phyloP scores from a whole-genome alignment of 2,329 filamentous ascomycete species.

The Nemania abortiva region DNA sequence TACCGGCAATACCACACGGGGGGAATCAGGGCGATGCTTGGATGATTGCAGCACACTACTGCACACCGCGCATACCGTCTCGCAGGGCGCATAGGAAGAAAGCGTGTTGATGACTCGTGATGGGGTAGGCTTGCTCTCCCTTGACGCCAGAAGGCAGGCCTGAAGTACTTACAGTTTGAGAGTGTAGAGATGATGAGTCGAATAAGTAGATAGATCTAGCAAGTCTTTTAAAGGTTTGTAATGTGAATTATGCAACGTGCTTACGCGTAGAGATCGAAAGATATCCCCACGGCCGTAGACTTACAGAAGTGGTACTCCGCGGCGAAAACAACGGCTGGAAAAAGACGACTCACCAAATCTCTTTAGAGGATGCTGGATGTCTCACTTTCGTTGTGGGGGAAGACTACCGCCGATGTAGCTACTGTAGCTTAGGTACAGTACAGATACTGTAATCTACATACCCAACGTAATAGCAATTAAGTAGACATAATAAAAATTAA shows the following conservation, averaged over 20 bases:
- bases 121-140: not conserved
- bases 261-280: not conserved
- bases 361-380: not conserved
- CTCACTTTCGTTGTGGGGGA: not conserved
- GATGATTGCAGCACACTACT: slow-evolving; percentile 33
- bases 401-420: not conserved
- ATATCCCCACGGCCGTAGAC: not conserved
- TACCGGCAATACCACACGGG: slow-evolving; percentile 14
- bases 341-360: not conserved
- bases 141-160: slow-evolving; percentile 4
- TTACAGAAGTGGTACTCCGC: not conserved
- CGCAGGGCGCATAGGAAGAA: slow-evolving; percentile 19
- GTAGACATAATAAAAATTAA: not conserved
- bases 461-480: not conserved
- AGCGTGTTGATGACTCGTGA: slow-evolving; percentile 11
- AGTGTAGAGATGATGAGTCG: not conserved
- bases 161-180: slow-evolving; percentile 12
- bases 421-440: not conserved
- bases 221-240: not conserved
- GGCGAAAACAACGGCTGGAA: not conserved
- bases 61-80: slow-evolving; percentile 28
- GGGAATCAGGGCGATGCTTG: slow-evolving; percentile 24
- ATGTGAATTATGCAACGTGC: slow-evolving; percentile 2
- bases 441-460: not conserved
- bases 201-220: not conserved